Evolutionary conservation across 169 alveolate species (phyloP).

Genomic region (Plasmodium fragile): DNA sequence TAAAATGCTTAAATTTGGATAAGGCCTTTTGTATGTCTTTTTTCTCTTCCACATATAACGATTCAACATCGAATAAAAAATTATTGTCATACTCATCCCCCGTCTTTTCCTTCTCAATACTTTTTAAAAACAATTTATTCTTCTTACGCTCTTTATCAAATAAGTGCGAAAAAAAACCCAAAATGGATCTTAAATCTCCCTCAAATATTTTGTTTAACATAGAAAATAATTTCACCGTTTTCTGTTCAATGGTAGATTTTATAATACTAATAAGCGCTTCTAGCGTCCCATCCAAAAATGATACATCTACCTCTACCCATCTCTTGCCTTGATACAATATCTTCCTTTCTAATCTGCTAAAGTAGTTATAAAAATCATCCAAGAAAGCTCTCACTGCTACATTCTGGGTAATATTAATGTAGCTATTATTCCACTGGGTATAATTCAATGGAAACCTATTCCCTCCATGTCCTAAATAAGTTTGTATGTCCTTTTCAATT

Average conservation of each 20-base stretch:
- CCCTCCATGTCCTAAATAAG: constrained; percentile 11
- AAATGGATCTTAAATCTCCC: constrained; percentile 14
- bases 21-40: constrained; percentile 8
- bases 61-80: constrained; percentile 15
- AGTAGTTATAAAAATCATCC: constrained; percentile 23
- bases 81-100: neutral
- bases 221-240: constrained; percentile 1
- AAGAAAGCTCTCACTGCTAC: constrained; percentile 25
- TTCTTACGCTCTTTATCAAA: constrained; percentile 2
- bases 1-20: neutral
- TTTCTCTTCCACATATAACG: constrained; percentile 7
- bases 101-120: neutral
- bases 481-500: constrained; percentile 5
- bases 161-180: constrained; percentile 5
- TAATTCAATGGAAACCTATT: constrained; percentile 5
- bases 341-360: neutral
- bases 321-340: neutral
- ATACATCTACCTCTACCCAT: neutral
- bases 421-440: constrained; percentile 25
- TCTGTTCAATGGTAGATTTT: constrained; percentile 7
- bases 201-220: constrained; percentile 1
- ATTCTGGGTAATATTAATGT: constrained; percentile 15
- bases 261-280: neutral
- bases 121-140: neutral
- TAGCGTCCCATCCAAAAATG: neutral